A percentile compares a stretch with the other conserved stretches of the same genome.
These are phyloP conservation scores for Petunia axillaris DNA, from an alignment of 257 asterid species.

Conservation along the genomic window DNA sequence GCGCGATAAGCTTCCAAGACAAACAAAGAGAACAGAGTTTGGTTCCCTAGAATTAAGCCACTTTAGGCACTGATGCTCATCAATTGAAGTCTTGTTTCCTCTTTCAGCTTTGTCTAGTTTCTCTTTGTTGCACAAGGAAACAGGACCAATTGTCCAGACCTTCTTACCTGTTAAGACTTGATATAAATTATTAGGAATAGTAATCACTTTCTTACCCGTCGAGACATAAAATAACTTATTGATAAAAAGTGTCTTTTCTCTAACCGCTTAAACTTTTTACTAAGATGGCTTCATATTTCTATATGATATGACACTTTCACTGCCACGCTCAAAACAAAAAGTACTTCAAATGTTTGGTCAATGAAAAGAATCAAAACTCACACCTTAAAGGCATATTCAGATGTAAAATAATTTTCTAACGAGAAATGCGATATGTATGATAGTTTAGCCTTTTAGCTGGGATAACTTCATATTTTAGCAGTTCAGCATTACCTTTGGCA, in stretches of 20 bases:
- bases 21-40: constrained; percentile 47
- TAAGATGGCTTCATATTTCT: too few relatives aligned
- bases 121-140: constrained; percentile 43
- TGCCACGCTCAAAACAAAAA: too few relatives aligned
- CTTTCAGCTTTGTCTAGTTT: constrained; percentile 45
- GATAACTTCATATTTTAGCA: background rate
- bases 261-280: background rate
- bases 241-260: background rate
- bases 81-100: constrained; percentile 39
- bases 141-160: constrained; percentile 59
- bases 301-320: too few relatives aligned
- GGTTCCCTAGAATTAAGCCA: constrained; percentile 47
- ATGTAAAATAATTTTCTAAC: too few relatives aligned
- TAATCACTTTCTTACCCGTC: too few relatives aligned
- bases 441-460: background rate
- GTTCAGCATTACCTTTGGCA: constrained; percentile 24
- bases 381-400: too few relatives aligned
- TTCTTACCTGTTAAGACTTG: constrained; percentile 28
- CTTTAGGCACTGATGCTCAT: constrained; percentile 37
- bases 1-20: constrained; percentile 58
- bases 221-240: background rate
- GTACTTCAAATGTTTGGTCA: too few relatives aligned
- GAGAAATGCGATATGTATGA: too few relatives aligned
- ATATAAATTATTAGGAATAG: background rate
- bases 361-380: too few relatives aligned